These are phyloP conservation scores for Aspergillus sp. DNA, from an alignment of 2,329 filamentous ascomycete species.

Conservation along the genomic window DNA sequence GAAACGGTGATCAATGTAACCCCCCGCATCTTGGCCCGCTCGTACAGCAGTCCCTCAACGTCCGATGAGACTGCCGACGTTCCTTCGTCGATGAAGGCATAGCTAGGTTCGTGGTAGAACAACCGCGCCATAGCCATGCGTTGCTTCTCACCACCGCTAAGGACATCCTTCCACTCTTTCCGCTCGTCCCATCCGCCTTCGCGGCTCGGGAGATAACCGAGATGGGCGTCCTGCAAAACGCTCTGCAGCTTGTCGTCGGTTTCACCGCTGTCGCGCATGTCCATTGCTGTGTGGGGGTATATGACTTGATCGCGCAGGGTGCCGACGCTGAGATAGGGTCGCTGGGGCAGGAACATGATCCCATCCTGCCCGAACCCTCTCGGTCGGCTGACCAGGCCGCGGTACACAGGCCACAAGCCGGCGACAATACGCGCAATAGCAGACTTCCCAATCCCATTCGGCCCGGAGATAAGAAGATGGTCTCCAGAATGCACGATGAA, in stretches of 20 bases:
- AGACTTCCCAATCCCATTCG: conserved; percentile 90
- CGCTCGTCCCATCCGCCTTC: conserved; percentile 95
- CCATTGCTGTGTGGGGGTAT: conserved; percentile 87
- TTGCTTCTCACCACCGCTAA: conserved; percentile 97
- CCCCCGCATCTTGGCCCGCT: conserved; percentile 82
- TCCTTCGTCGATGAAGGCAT: conserved; percentile 90
- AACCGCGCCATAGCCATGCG: conserved; percentile 82
- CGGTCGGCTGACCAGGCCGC: conserved; percentile 80
- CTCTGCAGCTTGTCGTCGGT: conserved; percentile 68
- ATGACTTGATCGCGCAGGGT: conserved; percentile 95
- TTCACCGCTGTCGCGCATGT: conserved; percentile 76
- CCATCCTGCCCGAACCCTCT: conserved; percentile 73
- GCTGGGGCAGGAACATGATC: conserved; percentile 96
- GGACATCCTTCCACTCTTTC: conserved; percentile 97
- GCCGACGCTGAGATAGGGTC: conserved; percentile 83
- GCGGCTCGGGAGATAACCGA: conserved; percentile 81
- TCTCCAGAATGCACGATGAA: conserved; percentile 85
- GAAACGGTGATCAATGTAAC: conserved; percentile 96
- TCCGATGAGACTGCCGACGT: conserved; percentile 91
- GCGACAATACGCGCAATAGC: conserved; percentile 80
- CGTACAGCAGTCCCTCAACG: conserved; percentile 87
- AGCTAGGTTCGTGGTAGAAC: conserved; percentile 88
- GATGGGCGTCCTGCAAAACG: conserved; percentile 70
- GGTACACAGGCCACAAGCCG: conserved; percentile 91
- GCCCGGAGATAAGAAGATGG: conserved; percentile 86